Evolutionary conservation across 129 eudicot species (phyloP).

Genomic region (Kitagawia praeruptora): DNA sequence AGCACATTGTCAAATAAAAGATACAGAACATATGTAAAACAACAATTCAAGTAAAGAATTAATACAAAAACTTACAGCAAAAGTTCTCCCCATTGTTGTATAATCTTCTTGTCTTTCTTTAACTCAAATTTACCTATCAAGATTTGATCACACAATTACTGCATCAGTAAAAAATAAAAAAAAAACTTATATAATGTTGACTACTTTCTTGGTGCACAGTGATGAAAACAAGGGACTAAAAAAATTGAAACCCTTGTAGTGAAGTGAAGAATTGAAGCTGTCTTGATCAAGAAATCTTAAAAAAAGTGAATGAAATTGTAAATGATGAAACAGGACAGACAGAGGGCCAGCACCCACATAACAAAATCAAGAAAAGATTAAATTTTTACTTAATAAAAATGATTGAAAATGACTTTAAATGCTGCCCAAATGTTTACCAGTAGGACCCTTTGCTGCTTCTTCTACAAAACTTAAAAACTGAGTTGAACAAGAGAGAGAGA

Average conservation of each 20-base stretch:
- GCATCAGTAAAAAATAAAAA: background rate
- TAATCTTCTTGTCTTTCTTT: background rate
- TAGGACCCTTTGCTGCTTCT: constrained; percentile 1
- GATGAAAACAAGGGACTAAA: background rate
- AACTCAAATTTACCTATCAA: background rate
- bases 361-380: background rate
- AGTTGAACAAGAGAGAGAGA: background rate
- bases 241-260: background rate
- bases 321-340: constrained; percentile 2
- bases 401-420: constrained; percentile 8
- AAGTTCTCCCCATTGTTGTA: constrained; percentile 1
- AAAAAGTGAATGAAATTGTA: background rate
- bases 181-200: background rate
- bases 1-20: constrained; percentile 4
- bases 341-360: constrained; percentile 4
- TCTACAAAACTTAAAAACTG: background rate
- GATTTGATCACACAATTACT: background rate
- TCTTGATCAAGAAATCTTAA: background rate
- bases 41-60: background rate
- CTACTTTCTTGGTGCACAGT: background rate
- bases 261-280: background rate
- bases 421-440: background rate
- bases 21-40: background rate
- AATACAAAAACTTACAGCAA: background rate
- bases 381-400: background rate